A percentile compares a stretch with the other conserved stretches of the same genome.
phyloP scores from a whole-genome alignment of 345 rosid species.

The Lumnitzera racemosa region DNA sequence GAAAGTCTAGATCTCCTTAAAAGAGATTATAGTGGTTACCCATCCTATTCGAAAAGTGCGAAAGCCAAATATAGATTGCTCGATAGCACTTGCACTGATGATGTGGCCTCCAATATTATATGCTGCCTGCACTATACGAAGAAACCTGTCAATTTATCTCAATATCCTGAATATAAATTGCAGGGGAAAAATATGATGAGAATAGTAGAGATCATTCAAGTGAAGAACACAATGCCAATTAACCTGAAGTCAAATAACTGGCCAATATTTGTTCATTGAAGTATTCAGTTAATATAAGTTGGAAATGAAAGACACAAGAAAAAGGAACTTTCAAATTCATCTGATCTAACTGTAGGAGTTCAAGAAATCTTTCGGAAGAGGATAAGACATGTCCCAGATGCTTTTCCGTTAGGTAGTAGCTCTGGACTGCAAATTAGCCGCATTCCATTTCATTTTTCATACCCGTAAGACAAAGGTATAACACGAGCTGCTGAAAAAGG shows the following conservation, averaged over 20 bases:
- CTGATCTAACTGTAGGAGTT: background rate
- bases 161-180: background rate
- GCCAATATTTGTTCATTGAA: too few species aligned
- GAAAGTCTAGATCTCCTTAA: background rate
- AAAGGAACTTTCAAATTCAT: background rate
- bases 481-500: too few species aligned
- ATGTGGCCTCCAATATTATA: slow-evolving; percentile 81
- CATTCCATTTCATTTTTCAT: too few species aligned
- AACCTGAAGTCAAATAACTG: too few species aligned
- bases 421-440: too few species aligned
- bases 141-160: slow-evolving; percentile 22
- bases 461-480: too few species aligned
- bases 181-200: background rate
- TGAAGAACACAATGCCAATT: too few species aligned
- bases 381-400: background rate
- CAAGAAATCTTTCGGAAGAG: too few species aligned
- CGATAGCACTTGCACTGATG: slow-evolving; percentile 75
- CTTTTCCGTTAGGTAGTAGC: background rate
- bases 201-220: background rate
- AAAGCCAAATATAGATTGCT: slow-evolving; percentile 73
- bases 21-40: slow-evolving; percentile 32
- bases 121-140: slow-evolving; percentile 72
- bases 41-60: slow-evolving; percentile 62
- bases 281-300: too few species aligned
- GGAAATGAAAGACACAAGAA: too few species aligned